Percentiles rank a stretch among this genome's conserved stretches.
phyloP scores from a whole-genome alignment of 768 basidiomycete genomes.

The Suillus variegatus region DNA sequence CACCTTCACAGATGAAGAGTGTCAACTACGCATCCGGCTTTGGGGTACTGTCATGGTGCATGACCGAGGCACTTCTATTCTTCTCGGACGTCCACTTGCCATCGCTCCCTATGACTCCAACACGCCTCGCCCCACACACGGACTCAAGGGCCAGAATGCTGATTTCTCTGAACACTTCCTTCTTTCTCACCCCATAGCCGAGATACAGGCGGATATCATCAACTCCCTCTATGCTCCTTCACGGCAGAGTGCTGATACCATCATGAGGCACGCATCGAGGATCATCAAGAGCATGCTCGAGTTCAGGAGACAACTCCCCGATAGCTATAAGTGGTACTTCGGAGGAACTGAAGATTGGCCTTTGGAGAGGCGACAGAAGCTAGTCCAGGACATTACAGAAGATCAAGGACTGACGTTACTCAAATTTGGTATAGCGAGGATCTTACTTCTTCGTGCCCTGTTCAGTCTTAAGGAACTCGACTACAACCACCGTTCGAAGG shows the following conservation, averaged over 20 bases:
- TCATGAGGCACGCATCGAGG: slow-evolving; percentile 76
- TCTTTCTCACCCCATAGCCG: slow-evolving; percentile 71
- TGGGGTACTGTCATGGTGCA: slow-evolving; percentile 87
- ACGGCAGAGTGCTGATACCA: slow-evolving; percentile 64
- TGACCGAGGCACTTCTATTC: slow-evolving; percentile 85
- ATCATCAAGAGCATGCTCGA: slow-evolving; percentile 78
- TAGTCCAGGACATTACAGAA: slow-evolving; percentile 75
- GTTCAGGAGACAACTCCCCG: slow-evolving; percentile 68
- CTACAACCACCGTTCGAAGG: slow-evolving; percentile 64
- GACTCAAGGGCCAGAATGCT: slow-evolving; percentile 24
- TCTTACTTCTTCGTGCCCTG: slow-evolving; percentile 74
- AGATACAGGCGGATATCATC: slow-evolving; percentile 89
- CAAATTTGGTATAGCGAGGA: slow-evolving; percentile 81
- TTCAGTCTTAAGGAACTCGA: slow-evolving; percentile 76
- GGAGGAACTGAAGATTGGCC: slow-evolving; percentile 78
- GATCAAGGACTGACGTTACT: slow-evolving; percentile 82
- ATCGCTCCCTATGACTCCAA: slow-evolving; percentile 84
- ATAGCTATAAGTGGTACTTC: slow-evolving; percentile 74
- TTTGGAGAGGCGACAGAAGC: slow-evolving; percentile 58
- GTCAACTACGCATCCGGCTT: slow-evolving; percentile 74
- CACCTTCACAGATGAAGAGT: slow-evolving; percentile 74
- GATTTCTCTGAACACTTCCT: slow-evolving; percentile 83
- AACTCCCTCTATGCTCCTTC: slow-evolving; percentile 82
- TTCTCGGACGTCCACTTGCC: slow-evolving; percentile 82
- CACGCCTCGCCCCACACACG: slow-evolving; percentile 67